Base-by-base conservation (phyloP, 202 grass and related monocot genomes). In the Thinopyrum obtusiflorum region DNA sequence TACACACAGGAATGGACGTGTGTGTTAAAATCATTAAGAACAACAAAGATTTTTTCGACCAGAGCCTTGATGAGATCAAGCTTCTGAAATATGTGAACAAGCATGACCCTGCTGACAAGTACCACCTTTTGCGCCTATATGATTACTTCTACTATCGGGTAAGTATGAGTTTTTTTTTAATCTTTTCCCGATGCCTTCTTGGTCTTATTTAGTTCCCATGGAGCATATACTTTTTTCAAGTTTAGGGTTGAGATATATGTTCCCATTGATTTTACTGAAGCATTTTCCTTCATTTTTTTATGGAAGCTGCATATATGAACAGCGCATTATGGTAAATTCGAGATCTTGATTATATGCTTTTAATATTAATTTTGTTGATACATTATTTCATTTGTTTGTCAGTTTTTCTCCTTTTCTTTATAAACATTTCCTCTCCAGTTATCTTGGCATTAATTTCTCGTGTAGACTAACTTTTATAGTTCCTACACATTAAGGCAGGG, bases 11-110 rank as follows among this genome's bases (percentile, higher is more conserved):
- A 86, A 99, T 99, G 97, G 97, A 99, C 89, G 97, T 99, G 10
- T 99, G 97, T 66, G 90, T 99, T 81, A 99, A 99, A 92, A 97
- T 99, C 73, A 99, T 99, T 76, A 99, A 99, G 88, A 99, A 99
- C 77, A 99, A 99, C 87, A 99, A 99, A 92, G 97, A 99, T 92
- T 99, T 99, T 88, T 99, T 99, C 12, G 97, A 99, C 66, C 97
- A 99, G 75, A 99, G 97, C 70, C 90, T 99, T 80, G 97, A 99
- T 89, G 97, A 99, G 88, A 99, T 99, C 89, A 99, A 99, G 85
- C 97, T 99, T 77, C 86, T 99, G 88, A 99, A 99, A 87, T 94
- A 92, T 93, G 93, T 99, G 35, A 99, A 97, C 88, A 99, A 94
- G 85, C 90, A 99, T 88, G 97, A 99, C 72, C 97, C 97, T 68